A percentile compares a stretch with the other conserved stretches of the same genome.
Conservation (phyloP, 2,329 filamentous ascomycete genomes). For the Coniella vitis region DNA sequence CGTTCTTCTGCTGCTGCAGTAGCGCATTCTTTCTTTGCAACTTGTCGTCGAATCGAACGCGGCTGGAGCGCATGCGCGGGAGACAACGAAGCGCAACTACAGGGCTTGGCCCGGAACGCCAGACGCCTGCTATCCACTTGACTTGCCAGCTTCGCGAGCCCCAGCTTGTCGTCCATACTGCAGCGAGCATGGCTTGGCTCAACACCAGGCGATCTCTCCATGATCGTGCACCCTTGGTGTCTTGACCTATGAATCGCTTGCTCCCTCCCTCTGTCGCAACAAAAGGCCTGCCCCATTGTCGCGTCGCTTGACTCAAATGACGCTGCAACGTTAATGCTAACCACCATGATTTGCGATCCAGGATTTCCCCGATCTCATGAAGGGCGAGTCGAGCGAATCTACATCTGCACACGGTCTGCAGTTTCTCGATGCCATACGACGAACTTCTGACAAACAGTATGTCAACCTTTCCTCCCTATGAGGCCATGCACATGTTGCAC, state of each 20-base stretch:
- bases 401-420: constrained; percentile 65
- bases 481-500: background rate
- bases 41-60: too few species aligned
- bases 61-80: too few species aligned
- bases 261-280: too few species aligned
- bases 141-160: too few species aligned
- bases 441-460: constrained; percentile 76
- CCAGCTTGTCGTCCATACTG: too few species aligned
- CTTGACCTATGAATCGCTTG: too few species aligned
- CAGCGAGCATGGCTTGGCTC: background rate
- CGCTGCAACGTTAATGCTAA: constrained; percentile 10
- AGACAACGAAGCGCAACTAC: too few species aligned
- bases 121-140: background rate
- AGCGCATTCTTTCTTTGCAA: background rate
- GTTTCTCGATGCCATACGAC: constrained; percentile 68
- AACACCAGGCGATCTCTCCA: too few species aligned
- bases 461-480: constrained; percentile 23
- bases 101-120: too few species aligned
- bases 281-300: background rate
- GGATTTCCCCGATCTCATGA: constrained; percentile 40
- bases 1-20: background rate
- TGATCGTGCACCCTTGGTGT: too few species aligned
- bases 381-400: constrained; percentile 58
- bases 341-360: constrained; percentile 15
- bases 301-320: background rate